phyloP scores from a whole-genome alignment of 1,284 basidiomycete species.

The Agaricales sp. region DNA sequence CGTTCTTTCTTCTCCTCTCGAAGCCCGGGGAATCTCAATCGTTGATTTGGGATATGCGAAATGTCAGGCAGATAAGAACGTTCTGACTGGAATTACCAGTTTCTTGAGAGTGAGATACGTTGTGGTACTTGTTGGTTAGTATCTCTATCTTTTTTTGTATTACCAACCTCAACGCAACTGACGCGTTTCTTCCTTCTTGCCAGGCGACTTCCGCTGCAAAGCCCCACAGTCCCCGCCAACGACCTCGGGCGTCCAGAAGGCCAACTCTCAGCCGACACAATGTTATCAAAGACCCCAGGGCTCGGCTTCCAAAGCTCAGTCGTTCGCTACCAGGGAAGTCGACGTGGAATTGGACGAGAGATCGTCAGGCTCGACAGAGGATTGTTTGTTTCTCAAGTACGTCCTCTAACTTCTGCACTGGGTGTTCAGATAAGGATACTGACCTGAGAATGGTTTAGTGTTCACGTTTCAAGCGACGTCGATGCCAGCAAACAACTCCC shows the following conservation, averaged over 20 bases:
- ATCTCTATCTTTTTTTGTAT: background rate
- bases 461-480: background rate
- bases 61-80: constrained; percentile 5
- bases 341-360: background rate
- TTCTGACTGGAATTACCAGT: background rate
- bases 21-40: background rate
- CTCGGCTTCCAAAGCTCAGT: background rate
- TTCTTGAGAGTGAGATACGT: constrained; percentile 7
- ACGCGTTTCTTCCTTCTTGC: background rate
- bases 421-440: background rate
- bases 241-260: too few relatives aligned
- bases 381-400: too few relatives aligned
- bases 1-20: too few relatives aligned
- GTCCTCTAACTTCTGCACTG: background rate
- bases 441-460: background rate
- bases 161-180: background rate
- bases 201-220: background rate
- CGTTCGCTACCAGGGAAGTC: background rate
- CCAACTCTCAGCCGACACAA: too few relatives aligned
- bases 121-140: too few relatives aligned
- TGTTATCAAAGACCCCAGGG: background rate
- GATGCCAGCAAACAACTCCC: too few relatives aligned
- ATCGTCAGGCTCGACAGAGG: too few relatives aligned
- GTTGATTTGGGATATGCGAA: constrained; percentile 7
- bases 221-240: background rate